phyloP scores from a whole-genome alignment of 2,329 filamentous ascomycete genomes.

The Coniella lustricola region DNA sequence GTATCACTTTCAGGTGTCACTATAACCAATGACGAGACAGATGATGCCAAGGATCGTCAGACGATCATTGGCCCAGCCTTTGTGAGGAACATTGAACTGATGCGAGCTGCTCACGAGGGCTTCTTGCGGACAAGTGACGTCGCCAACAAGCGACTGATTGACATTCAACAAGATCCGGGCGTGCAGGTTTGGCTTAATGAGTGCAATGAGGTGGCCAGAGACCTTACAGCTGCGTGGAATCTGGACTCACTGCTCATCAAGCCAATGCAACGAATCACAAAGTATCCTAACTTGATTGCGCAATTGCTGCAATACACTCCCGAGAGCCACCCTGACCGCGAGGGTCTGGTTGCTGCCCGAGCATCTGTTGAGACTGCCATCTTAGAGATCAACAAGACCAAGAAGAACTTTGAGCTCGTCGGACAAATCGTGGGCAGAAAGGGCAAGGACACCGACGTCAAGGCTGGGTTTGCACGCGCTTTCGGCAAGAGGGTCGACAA shows the following conservation, averaged over 20 bases:
- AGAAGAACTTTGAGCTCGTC: conserved; percentile 89
- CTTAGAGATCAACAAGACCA: conserved; percentile 87
- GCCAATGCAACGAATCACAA: conserved; percentile 87
- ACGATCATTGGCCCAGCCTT: conserved; percentile 49
- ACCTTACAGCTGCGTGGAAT: conserved; percentile 91
- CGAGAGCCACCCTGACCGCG: conserved; percentile 73
- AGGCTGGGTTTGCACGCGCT: conserved; percentile 76
- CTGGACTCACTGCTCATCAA: conserved; percentile 95
- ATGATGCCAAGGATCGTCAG: conserved; percentile 45
- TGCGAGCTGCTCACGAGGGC: conserved; percentile 54
- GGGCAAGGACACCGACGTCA: conserved; percentile 81
- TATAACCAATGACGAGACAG: conserved; percentile 35
- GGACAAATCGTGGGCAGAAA: conserved; percentile 81
- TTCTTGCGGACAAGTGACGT: conserved; percentile 58
- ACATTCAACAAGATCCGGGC: conserved; percentile 56
- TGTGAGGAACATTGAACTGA: conserved; percentile 48
- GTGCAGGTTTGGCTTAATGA: conserved; percentile 84
- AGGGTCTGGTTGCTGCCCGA: conserved; percentile 50
- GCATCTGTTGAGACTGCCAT: conserved; percentile 57
- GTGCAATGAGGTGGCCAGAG: conserved; percentile 85
- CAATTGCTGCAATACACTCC: conserved; percentile 76
- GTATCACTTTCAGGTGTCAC: conserved; percentile 17
- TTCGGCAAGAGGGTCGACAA: conserved; percentile 88
- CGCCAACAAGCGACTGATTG: conserved; percentile 53
- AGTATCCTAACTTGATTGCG: conserved; percentile 82